Evolutionary conservation across 164 flowering plant genomes (phyloP), one percentile per base, ranked within the genome.

Genomic region (Vitis rotundifolia): DNA sequence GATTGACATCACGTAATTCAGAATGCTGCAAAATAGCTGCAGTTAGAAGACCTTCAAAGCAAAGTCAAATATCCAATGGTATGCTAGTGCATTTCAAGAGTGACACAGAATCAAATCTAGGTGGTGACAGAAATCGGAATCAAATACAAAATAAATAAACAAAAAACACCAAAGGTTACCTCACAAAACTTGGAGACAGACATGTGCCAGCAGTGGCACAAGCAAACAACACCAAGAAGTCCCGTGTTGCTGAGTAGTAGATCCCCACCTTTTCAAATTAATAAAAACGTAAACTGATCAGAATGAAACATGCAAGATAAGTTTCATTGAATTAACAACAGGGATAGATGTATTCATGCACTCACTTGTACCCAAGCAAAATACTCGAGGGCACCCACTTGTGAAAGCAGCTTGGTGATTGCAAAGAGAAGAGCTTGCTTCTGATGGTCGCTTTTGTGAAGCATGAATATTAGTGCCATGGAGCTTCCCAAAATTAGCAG

Each of bases 111-210:
- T 37, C 63, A 31, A n/a, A 5, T 50, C 14, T 37, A 37, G 44
- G 44, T 37, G 44, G 44, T 6, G 7, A 37, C 44, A 37, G 44
- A 37, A 37, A 37, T 37, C 3, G 44, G 44, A 37, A 51, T 52
- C 31, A 4, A 9, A 50, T 49, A 44, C n/a, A 28, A 3, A 47
- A 47, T 57, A 68, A 8, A 15, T 1, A 29, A 63, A 11, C 8
- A 54, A 13, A 28, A 53, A 54, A 31, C 31, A 22, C 12, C 9
- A 49, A 5, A 57, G 58, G 8, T 63, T 85, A 89, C 93, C 91
- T 86, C 86, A 75, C 86, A 84, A 68, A 89, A 89, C 62, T 81
- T 82, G 16, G 85, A 65, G 59, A 89, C 76, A 59, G 93, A 89
- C 87, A 86, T 82, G 66, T 73, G 85, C 68, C 75, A 68, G 55